phyloP scores from a whole-genome alignment of 2,329 filamentous ascomycete species.

The Penicillium fuscoglaucum region DNA sequence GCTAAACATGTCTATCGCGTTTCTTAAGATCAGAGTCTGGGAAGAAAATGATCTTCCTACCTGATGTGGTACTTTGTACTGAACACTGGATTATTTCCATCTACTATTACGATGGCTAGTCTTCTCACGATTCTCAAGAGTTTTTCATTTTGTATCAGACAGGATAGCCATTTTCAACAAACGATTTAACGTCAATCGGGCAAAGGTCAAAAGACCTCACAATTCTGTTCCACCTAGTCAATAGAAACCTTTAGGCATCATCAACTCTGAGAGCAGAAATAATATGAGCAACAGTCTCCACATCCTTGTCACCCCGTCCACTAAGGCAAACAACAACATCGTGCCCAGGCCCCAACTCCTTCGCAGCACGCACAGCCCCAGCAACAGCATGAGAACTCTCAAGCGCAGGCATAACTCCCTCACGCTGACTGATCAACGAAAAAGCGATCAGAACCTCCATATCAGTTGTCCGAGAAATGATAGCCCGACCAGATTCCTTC shows the following conservation, averaged over 20 bases:
- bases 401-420: slow-evolving; percentile 93
- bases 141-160: too few relatives aligned
- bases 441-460: slow-evolving; percentile 84
- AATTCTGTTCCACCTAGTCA: too few relatives aligned
- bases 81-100: too few relatives aligned
- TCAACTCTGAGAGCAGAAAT: slow-evolving; percentile 70
- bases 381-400: slow-evolving; percentile 90
- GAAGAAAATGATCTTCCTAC: too few relatives aligned
- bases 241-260: neutral
- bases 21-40: too few relatives aligned
- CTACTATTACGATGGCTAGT: too few relatives aligned
- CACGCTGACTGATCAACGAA: slow-evolving; percentile 75
- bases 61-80: too few relatives aligned
- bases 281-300: slow-evolving; percentile 92
- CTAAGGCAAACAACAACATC: slow-evolving; percentile 89
- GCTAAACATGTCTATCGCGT: too few relatives aligned
- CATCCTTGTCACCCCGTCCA: slow-evolving; percentile 93
- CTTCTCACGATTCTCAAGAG: too few relatives aligned
- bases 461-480: slow-evolving; percentile 85
- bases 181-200: neutral
- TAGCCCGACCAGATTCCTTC: slow-evolving; percentile 83
- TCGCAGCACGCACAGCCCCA: slow-evolving; percentile 81
- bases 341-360: slow-evolving; percentile 79
- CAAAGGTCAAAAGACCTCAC: too few relatives aligned
- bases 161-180: too few relatives aligned